Evolutionary conservation across 768 basidiomycete species (phyloP), one percentile per base, ranked within the genome.

Genomic region (Leccinum disarticulatum): DNA sequence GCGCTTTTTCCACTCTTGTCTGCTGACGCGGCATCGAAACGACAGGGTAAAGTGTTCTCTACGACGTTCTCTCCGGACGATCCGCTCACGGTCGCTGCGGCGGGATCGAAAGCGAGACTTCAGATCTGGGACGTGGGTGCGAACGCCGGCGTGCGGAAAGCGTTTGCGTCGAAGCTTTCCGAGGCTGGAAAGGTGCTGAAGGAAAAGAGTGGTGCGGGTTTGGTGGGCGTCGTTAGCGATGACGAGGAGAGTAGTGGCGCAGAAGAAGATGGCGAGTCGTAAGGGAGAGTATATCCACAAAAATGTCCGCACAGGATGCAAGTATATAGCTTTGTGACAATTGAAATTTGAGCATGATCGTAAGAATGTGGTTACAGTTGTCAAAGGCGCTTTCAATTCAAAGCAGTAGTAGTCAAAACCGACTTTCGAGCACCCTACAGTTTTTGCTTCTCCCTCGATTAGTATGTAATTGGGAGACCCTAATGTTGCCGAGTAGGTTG

Each of bases 121-220:
- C 96, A 98, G 72, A 80, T 99, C 15, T 99, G 96, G 96, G 96
- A 99, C 68, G 83, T 96, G 43, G 91, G 87, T 10, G 83, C 91
- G 5, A 98, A 92, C 70, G 76, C 80, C 17, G 91, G 91, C 27
- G 92, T 86, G 10, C 81, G 95, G 52, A 92, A 91, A 69, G 87
- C 88, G 0, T 95, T 98, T 56, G 87, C 85, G 0, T 75, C 82
- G 7, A 93, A 95, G 73, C 77, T 99, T 33, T 79, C 81, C 17
- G 84, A 85, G 61, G 87, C 88, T 3, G 93, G 93, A 1, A 82
- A 81, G 64, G 78, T 77, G 10, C 61, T 95, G 46, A 85, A 80
- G 69, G 90, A 90, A 68, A 87, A 80, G 66, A 78, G 79, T 36
- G 77, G 81, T 4, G 86, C 83, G 3, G 90, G 87, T n/a, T 77